Evolutionary conservation across 2,329 filamentous ascomycete genomes (phyloP), one percentile per base, ranked within the genome.

Genomic region (Nemania diffusa): DNA sequence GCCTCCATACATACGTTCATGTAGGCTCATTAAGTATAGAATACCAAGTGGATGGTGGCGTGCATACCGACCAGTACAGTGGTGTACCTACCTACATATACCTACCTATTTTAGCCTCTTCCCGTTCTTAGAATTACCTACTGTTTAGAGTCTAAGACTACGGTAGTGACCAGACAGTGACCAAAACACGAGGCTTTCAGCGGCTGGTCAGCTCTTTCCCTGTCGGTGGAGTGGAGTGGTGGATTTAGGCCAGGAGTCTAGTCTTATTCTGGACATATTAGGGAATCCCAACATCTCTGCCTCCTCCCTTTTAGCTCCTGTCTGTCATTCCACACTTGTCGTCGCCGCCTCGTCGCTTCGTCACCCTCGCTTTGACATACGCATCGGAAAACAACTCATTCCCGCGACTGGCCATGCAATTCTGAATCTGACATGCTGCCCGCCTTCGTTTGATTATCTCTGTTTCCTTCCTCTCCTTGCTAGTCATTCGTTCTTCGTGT

Each of bases 101-200:
- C 51, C 42, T 15, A 22, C 42, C 42, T 57, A 62, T 52, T 68
- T 58, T 68, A 62, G 57, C 65, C 65, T 65, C 53, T 58, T 58
- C 53, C 32, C 46, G 7, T 68, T 34, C 57, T 53, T 26, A 42
- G 59, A 67, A 51, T 27, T 22, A 17, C 42, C 8, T 27, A 51
- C 15, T 17, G 15, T 17, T n/a, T 22, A 13, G 37, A 42, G 57
- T 52, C 51, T 32, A 20, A 34, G 32, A 32, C 51, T 17, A n/a
- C n/a, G n/a, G n/a, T n/a, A n/a, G n/a, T n/a, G n/a, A n/a, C n/a
- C n/a, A n/a, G n/a, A n/a, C n/a, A 61, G 9, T 17, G 29, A 20
- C 24, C 6, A 42, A 58, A 68, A 69, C 68, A 69, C 68, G 68
- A 69, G 65, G 61, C 67, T 68, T 50, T 53, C 29, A 55, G 64